Base-by-base conservation (phyloP, 1,284 basidiomycete species). In the Irpex sp. region DNA sequence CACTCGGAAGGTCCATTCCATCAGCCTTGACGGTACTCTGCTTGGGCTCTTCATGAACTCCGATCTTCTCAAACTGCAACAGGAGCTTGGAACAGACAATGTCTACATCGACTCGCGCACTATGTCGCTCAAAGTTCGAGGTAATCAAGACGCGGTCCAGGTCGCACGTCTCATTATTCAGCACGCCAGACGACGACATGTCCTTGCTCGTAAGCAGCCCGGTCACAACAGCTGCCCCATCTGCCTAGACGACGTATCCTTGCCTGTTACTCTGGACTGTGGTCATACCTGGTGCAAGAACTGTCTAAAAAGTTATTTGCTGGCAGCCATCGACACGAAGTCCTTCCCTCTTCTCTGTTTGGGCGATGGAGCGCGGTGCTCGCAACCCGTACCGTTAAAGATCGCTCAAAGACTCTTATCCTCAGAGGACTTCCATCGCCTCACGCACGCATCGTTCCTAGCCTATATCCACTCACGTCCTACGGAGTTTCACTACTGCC, bases 281-380 rank as follows among this genome's bases (percentile, higher is more conserved):
- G 84, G 85, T 1, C 90, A 92, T 69, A 69, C 56, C 1, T 90
- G 83, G 80, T 92, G 90, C 71, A 81, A 81, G 55, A 63, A 75
- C 1, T 92, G 90, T 70, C 70, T 92, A 11, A 68, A 71, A 4
- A 73, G 78, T 36, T 92, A 89, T 70, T 75, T 92, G 15, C 69
- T 74, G 1, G 80, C 87, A 1, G 77, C 88, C 1, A 72, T 81
- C 19, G 83, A 86, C 53, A 84, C 80, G 68, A 81, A 79, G 54
- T 73, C 74, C n/a, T 92, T 92, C 76, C 90, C 90, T 0, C 69
- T 92, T 13, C 79, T 72, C 7, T 92, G 90, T 66, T 78, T 92
- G 1, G 90, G 87, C 7, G 74, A 82, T 63, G 81, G 83, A 5
- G 85, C 81, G 0, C 77, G 75, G 53, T 92, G 90, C 66, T 69